These are phyloP conservation scores for Trichoderma endophyticum DNA, from an alignment of 2,329 filamentous ascomycete species.

Conservation along the genomic window DNA sequence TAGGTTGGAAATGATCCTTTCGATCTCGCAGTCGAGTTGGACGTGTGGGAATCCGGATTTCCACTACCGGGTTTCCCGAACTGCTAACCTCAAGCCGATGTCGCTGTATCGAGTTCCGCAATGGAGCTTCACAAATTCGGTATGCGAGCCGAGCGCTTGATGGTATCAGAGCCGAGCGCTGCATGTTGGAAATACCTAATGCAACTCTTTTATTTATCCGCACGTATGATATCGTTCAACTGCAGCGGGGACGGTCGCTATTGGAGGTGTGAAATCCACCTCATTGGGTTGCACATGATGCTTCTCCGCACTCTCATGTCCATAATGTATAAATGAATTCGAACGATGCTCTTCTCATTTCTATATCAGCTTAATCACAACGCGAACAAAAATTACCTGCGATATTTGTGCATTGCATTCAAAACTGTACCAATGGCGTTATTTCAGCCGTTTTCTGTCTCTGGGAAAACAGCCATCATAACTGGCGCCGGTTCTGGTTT, in stretches of 20 bases:
- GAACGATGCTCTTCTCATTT: neutral
- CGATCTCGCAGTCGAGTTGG: neutral
- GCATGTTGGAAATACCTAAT: neutral
- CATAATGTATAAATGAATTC: neutral
- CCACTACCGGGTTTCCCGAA: constrained; percentile 8
- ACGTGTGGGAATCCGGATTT: constrained; percentile 8
- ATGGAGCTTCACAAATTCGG: neutral
- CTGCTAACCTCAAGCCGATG: neutral
- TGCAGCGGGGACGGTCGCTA: neutral
- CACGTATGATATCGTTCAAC: neutral
- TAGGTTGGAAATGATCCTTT: constrained; percentile 2
- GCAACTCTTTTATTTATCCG: neutral
- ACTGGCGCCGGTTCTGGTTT: constrained; percentile 27
- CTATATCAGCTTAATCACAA: neutral
- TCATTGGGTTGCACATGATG: neutral
- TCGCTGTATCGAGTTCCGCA: neutral
- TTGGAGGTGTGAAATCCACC: neutral
- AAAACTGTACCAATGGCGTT: neutral
- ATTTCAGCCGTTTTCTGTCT: constrained; percentile 24
- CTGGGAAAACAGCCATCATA: constrained; percentile 26
- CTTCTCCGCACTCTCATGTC: constrained; percentile 1
- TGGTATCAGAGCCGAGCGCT: neutral
- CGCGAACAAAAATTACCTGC: neutral
- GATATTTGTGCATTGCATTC: neutral
- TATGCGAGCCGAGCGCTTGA: neutral